Evolutionary conservation across 1,284 basidiomycete species (phyloP).

Genomic region (Sporisorium exsertum): DNA sequence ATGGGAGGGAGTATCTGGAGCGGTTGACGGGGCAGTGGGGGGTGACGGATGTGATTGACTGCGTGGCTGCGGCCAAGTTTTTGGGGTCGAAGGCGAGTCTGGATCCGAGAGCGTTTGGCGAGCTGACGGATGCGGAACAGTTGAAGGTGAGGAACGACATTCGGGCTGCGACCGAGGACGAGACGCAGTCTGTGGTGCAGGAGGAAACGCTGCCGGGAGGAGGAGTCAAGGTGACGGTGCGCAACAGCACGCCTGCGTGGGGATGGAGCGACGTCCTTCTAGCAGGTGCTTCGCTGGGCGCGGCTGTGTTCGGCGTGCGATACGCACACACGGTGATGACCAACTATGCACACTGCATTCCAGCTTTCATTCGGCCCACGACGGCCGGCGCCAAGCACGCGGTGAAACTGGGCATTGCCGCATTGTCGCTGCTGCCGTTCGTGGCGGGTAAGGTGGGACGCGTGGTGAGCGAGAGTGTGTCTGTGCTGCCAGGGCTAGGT

Average conservation of each 20-base stretch:
- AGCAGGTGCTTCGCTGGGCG: constrained; percentile 6
- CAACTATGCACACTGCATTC: constrained; percentile 23
- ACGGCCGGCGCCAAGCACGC: background rate
- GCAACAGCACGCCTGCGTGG: constrained; percentile 25
- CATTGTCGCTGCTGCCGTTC: constrained; percentile 20
- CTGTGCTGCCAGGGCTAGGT: constrained; percentile 51
- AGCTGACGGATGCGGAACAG: constrained; percentile 22
- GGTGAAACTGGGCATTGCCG: constrained; percentile 7
- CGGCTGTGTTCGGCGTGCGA: constrained; percentile 4
- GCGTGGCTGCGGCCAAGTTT: constrained; percentile 73
- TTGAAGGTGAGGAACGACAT: constrained; percentile 17
- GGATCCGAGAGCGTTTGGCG: constrained; percentile 10
- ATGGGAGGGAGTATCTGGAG: constrained; percentile 71
- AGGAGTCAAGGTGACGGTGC: constrained; percentile 35
- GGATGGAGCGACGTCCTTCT: constrained; percentile 18
- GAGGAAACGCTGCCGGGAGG: constrained; percentile 20
- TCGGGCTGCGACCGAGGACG: background rate
- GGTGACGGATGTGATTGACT: constrained; percentile 76
- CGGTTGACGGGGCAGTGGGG: constrained; percentile 78
- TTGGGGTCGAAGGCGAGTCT: constrained; percentile 70
- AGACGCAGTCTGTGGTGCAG: background rate
- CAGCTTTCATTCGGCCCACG: constrained; percentile 8
- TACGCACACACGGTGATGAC: constrained; percentile 14
- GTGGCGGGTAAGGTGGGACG: constrained; percentile 9
- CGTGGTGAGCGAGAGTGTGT: constrained; percentile 45